Conservation (phyloP, 23 red algal genomes). For the Gracilaria domingensis region DNA sequence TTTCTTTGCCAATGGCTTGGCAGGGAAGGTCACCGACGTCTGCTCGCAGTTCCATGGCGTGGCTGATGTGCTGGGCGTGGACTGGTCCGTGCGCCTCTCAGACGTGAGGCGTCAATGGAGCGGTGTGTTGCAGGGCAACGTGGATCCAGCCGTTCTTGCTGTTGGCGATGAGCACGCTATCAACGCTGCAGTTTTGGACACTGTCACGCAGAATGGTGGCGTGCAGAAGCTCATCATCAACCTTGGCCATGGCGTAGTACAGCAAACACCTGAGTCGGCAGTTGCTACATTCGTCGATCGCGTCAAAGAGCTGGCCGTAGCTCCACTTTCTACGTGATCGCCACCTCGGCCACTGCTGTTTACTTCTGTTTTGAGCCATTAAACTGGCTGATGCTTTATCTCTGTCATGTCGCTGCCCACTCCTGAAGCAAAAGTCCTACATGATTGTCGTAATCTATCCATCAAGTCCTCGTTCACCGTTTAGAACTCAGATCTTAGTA, state of each 20-base stretch:
- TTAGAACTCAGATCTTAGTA: slow-evolving; percentile 22
- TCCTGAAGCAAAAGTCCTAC: no score
- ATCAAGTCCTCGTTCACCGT: not conserved
- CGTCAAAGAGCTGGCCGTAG: slow-evolving; percentile 40
- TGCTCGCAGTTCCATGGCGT: slow-evolving; percentile 19
- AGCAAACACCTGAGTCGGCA: slow-evolving; percentile 82
- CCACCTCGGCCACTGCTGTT: not conserved
- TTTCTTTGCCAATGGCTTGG: slow-evolving; percentile 88
- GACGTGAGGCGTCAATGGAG: slow-evolving; percentile 59
- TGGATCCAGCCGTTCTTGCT: slow-evolving; percentile 77
- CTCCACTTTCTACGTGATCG: slow-evolving; percentile 12
- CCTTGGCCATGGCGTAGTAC: slow-evolving; percentile 85
- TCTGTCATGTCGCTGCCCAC: not conserved
- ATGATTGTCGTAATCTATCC: no score
- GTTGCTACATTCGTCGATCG: slow-evolving; percentile 77
- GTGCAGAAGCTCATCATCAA: slow-evolving; percentile 75
- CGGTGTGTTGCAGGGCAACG: slow-evolving; percentile 88
- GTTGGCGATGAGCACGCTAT: slow-evolving; percentile 53
- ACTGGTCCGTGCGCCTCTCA: slow-evolving; percentile 80
- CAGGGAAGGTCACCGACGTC: slow-evolving; percentile 72
- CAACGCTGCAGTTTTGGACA: slow-evolving; percentile 51
- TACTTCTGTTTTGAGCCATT: not conserved
- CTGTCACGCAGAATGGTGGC: slow-evolving; percentile 64
- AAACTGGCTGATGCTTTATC: not conserved
- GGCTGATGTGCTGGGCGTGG: slow-evolving; percentile 78